Conservation (phyloP, 768 basidiomycete species). For the Hericium erinaceus region DNA sequence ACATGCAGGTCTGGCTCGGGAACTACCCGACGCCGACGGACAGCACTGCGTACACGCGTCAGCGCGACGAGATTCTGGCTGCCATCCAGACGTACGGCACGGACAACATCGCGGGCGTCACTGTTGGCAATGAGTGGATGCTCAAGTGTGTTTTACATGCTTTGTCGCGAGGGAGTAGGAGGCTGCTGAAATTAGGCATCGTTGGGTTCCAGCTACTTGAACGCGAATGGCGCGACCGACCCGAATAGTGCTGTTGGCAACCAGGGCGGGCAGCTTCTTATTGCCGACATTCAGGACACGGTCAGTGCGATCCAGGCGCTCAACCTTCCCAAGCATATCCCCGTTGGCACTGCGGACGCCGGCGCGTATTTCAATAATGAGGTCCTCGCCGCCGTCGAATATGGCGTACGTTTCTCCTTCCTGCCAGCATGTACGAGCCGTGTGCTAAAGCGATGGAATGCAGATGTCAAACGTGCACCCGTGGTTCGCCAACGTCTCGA, state of each 20-base stretch:
- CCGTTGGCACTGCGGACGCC: slow-evolving; percentile 78
- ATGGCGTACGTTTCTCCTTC: slow-evolving; percentile 36
- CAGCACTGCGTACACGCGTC: slow-evolving; percentile 63
- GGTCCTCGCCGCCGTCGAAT: slow-evolving; percentile 57
- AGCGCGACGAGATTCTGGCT: slow-evolving; percentile 53
- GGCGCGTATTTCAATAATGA: slow-evolving; percentile 74
- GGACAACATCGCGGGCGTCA: slow-evolving; percentile 67
- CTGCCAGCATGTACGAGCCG: too few species aligned
- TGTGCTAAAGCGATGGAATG: too few species aligned
- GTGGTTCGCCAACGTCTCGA: slow-evolving; percentile 82
- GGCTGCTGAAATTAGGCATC: not conserved
- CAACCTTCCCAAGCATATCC: slow-evolving; percentile 49
- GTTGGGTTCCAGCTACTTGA: slow-evolving; percentile 42
- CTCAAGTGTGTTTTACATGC: slow-evolving; percentile 43
- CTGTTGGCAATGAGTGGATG: slow-evolving; percentile 90
- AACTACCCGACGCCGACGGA: slow-evolving; percentile 60
- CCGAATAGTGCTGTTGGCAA: slow-evolving; percentile 55
- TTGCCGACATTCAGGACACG: slow-evolving; percentile 60
- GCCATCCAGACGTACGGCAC: slow-evolving; percentile 75
- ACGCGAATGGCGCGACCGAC: slow-evolving; percentile 33
- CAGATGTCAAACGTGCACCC: slow-evolving; percentile 89
- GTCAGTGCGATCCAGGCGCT: slow-evolving; percentile 43
- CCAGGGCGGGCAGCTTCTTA: slow-evolving; percentile 51
- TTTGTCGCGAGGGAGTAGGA: not conserved
- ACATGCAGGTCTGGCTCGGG: slow-evolving; percentile 73